Evolutionary conservation across 495 filamentous ascomycete species (phyloP).

Genomic region (Aspergillus sclerotioniger): DNA sequence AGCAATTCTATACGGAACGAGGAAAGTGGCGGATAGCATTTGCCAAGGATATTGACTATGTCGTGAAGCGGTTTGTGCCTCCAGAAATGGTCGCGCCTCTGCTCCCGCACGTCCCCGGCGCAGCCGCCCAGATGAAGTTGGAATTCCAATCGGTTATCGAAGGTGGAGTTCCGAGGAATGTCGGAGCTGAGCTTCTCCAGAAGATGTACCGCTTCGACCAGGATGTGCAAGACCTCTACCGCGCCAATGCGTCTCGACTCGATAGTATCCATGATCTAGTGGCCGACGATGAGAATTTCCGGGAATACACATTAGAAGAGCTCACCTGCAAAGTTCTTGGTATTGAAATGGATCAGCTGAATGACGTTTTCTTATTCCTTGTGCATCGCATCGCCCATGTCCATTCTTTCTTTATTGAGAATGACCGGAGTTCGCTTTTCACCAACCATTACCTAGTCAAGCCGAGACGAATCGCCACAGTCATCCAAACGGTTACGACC

Average conservation of each 20-base stretch:
- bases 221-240: slow-evolving; percentile 34
- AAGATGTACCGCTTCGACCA: slow-evolving; percentile 34
- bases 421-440: slow-evolving; percentile 47
- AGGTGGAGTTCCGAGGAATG: slow-evolving; percentile 43
- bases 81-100: slow-evolving; percentile 57
- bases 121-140: slow-evolving; percentile 32
- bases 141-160: slow-evolving; percentile 44
- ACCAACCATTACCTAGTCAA: slow-evolving; percentile 47
- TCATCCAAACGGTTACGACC: slow-evolving; percentile 45
- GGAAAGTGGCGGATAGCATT: slow-evolving; percentile 69
- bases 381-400: slow-evolving; percentile 59
- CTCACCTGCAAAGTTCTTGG: slow-evolving; percentile 56
- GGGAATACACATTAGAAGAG: slow-evolving; percentile 59
- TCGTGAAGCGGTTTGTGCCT: slow-evolving; percentile 62
- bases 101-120: slow-evolving; percentile 59
- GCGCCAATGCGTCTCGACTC: slow-evolving; percentile 47
- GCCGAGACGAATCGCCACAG: slow-evolving; percentile 42
- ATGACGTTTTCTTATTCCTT: slow-evolving; percentile 59
- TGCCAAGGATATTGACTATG: slow-evolving; percentile 51
- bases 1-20: slow-evolving; percentile 69
- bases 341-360: slow-evolving; percentile 41
- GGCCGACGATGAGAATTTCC: slow-evolving; percentile 43
- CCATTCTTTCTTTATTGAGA: slow-evolving; percentile 40
- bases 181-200: slow-evolving; percentile 33
- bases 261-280: slow-evolving; percentile 49